Evolutionary conservation across 345 rosid species (phyloP), one percentile per base, ranked within the genome.

Genomic region (Eucalyptus curtisii): DNA sequence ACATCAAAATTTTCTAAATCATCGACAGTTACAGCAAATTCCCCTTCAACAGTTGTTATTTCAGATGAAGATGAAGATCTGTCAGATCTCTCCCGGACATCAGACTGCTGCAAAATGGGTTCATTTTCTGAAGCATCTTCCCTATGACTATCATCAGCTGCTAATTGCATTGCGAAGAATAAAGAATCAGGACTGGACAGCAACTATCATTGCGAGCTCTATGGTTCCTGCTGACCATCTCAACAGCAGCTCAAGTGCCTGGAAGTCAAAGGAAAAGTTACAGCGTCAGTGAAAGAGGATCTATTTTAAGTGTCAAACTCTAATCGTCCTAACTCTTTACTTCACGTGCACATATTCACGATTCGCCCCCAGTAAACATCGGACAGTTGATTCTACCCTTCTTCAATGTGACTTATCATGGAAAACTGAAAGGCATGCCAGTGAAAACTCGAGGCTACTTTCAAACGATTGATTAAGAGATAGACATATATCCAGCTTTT

Each of bases 91-190:
- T 47, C 93, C 11, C 30, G 84, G 88, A 59, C 89, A 81, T 91
- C 92, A 90, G 94, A 89, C 53, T 89, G 94, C 33, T 87, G 50
- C 90, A 95, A 91, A 87, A 96, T 93, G 87, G 98, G 95, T 90
- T 96, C 96, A 47, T 92, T 95, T 90, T 96, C 98, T 14, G 91
- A 93, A 91, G 87, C 84, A 91, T 96, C 96, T 88, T 93, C 97
- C 57, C 81, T 88, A 66, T 33, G 91, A 92, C 93, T 92, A 93
- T 95, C 98, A 94, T 94, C 94, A 90, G 95, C 93, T 88, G 91
- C 97, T 93, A 96, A 94, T 91, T 95, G 98, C 99, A 98, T 98
- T 86, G 91, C 95, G 93, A 91, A 93, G 64, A 61, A 87, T 85
- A 82, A 81, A 19, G 81, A 87, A 90, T 87, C 89, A 89, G 90